Base-by-base conservation (phyloP, 441 rosid species). In the Jatropha podagrica region DNA sequence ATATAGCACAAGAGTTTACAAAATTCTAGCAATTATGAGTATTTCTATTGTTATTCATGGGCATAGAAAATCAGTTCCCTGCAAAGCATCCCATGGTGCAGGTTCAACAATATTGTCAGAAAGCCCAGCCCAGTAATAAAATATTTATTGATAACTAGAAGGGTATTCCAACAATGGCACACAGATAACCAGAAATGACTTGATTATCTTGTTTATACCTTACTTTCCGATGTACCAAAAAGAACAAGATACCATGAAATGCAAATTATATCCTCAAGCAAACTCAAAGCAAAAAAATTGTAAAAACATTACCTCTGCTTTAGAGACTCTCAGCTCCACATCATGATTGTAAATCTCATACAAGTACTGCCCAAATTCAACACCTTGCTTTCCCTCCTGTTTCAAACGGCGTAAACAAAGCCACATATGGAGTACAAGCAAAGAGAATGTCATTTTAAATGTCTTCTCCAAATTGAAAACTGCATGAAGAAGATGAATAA, bases 371-470 rank as follows among this genome's bases (percentile, higher is more conserved):
- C 99, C 98, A 82, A 92, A 85, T 77, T 96, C 95, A 79, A 86
- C 92, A 75, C 99, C 99, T 74, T 96, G 96, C 72, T 87, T 88
- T 74, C 98, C 99, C 65, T 96, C 98, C 77, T 84, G 92, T 81
- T 91, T 96, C 78, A 96, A 73, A 52, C 97, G 90, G 40, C 97
- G 91, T 73, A 96, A 85, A 72, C 85, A 86, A 68, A 96, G 87
- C 98, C 97, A 92, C 97, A 86, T 88, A 80, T 92, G 98, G 75
- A 96, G 96, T 40, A 96, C 95, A 73, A 96, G 97, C 86, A 96
- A 74, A 6, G 96, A 89, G 80, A 83, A 94, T 0, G 96, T 88
- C 85, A 89, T 89, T 74, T 87, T 91, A 82, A 96, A 94, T 10
- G 96, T 92, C 81, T 90, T 94, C 92, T 96, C 99, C 89, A 96